Evolutionary conservation across 1,284 basidiomycete species (phyloP).

Genomic region (Inonotus hispidus): DNA sequence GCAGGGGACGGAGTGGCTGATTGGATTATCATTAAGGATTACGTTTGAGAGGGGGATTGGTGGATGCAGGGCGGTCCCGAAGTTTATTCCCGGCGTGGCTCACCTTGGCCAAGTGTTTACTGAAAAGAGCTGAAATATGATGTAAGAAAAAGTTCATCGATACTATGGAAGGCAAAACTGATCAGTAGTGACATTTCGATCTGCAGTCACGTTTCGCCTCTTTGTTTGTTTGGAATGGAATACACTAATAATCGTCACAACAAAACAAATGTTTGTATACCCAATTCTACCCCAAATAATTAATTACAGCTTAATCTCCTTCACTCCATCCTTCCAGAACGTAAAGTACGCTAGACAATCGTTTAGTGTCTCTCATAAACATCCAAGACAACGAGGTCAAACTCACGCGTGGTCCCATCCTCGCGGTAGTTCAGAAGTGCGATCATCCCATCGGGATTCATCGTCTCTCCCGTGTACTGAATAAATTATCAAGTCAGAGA

Average conservation of each 20-base stretch:
- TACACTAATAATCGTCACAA: no score
- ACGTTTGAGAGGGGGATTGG: not conserved
- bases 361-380: not conserved
- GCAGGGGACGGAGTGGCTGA: not conserved
- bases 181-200: not conserved
- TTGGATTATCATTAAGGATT: not conserved
- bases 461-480: constrained; percentile 80
- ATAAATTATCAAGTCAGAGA: constrained; percentile 20
- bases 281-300: not conserved
- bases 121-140: not conserved
- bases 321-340: constrained; percentile 91
- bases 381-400: not conserved
- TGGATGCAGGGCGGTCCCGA: not conserved
- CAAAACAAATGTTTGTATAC: not conserved
- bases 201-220: not conserved
- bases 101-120: not conserved
- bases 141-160: not conserved
- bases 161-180: not conserved
- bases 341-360: constrained; percentile 73
- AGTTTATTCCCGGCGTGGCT: not conserved
- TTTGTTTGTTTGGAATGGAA: not conserved
- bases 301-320: constrained; percentile 61
- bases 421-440: constrained; percentile 82
- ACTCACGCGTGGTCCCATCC: constrained; percentile 74
- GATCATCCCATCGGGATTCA: constrained; percentile 89